Evolutionary conservation across 2,329 filamentous ascomycete species (phyloP).

Genomic region (Colletotrichum sojae): DNA sequence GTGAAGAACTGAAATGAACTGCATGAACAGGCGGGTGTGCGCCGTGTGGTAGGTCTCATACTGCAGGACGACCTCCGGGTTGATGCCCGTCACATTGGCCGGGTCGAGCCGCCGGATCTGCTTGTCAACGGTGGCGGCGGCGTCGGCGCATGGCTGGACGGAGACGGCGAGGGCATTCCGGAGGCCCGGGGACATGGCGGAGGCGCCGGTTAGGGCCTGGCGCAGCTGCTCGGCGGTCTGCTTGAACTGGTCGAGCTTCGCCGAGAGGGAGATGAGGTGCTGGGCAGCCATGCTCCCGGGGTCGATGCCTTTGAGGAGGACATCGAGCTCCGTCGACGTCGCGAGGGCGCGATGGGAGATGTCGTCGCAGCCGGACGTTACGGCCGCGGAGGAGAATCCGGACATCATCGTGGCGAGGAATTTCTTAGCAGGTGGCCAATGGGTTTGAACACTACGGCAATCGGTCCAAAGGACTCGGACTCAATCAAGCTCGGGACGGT

Average conservation of each 20-base stretch:
- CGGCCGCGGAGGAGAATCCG: conserved; percentile 52
- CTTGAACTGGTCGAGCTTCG: conserved; percentile 47
- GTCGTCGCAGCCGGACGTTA: conserved; percentile 49
- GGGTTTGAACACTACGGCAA: background rate
- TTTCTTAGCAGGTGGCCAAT: background rate
- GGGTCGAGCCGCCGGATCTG: conserved; percentile 51
- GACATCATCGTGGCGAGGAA: conserved; percentile 46
- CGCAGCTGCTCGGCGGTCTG: conserved; percentile 46
- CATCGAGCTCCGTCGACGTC: conserved; percentile 48
- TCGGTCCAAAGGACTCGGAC: background rate
- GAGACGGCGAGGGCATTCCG: conserved; percentile 48
- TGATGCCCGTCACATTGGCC: conserved; percentile 44
- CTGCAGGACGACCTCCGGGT: conserved; percentile 46
- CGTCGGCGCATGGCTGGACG: conserved; percentile 48
- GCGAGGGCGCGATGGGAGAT: conserved; percentile 50
- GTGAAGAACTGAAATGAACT: conserved; percentile 18
- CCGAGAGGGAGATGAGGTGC: conserved; percentile 44
- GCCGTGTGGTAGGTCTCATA: conserved; percentile 45
- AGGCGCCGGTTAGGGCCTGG: conserved; percentile 44
- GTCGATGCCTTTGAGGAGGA: conserved; percentile 43
- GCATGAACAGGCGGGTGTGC: conserved; percentile 45
- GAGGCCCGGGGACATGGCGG: conserved; percentile 48
- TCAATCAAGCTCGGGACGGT: background rate
- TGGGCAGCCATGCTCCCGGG: conserved; percentile 34
- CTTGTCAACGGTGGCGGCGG: conserved; percentile 50